phyloP scores from a whole-genome alignment of 1,284 basidiomycete species.

The Trichosporon ovoides region DNA sequence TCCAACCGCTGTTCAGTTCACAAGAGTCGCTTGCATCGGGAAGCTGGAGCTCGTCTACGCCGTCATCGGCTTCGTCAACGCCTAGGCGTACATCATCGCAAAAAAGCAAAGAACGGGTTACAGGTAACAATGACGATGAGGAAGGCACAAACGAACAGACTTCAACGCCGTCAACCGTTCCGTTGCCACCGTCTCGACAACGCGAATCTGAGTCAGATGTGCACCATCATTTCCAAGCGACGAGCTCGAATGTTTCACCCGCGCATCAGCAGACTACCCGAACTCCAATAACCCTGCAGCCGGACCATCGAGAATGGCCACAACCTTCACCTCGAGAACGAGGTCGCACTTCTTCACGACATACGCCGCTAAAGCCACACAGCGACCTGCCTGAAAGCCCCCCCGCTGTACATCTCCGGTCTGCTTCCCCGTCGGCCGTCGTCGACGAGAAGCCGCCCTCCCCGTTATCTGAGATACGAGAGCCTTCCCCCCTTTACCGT shows the following conservation, averaged over 20 bases:
- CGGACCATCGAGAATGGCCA: neutral
- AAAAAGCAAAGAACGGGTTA: slow-evolving; percentile 2
- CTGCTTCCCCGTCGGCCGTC: neutral
- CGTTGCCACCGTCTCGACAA: neutral
- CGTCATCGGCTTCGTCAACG: neutral
- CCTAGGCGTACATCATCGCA: neutral
- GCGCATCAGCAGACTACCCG: neutral
- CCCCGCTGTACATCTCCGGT: neutral
- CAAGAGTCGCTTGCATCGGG: neutral
- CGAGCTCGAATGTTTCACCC: neutral
- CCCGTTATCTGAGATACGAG: too few species aligned
- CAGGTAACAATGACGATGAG: neutral
- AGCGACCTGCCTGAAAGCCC: neutral
- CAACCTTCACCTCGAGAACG: neutral
- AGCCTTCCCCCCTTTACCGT: neutral
- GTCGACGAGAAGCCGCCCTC: too few species aligned
- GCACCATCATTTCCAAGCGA: neutral
- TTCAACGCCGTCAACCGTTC: neutral
- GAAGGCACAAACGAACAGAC: neutral
- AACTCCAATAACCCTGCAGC: neutral
- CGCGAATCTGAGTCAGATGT: neutral
- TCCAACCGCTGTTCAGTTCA: neutral
- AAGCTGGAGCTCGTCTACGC: neutral
- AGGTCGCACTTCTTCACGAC: too few species aligned
- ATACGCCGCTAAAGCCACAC: neutral